phyloP scores from a whole-genome alignment of 2,329 filamentous ascomycete genomes.

The Didymellaceae sp. region DNA sequence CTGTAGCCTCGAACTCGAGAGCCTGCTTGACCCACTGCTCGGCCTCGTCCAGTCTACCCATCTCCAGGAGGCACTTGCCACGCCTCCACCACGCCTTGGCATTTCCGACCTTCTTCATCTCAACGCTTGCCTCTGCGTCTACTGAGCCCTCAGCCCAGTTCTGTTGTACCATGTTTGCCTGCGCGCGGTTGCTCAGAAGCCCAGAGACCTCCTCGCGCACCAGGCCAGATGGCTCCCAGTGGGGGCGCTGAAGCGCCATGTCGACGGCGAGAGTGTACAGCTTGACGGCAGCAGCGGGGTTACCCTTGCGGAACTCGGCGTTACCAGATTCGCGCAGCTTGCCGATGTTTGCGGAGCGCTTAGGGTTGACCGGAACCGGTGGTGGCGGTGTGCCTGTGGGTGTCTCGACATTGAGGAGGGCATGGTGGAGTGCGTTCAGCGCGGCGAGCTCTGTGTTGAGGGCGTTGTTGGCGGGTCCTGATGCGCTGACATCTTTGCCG shows the following conservation, averaged over 20 bases:
- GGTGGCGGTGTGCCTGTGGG: constrained; percentile 77
- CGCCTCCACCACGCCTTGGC: constrained; percentile 94
- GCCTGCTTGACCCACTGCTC: constrained; percentile 76
- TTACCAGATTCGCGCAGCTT: constrained; percentile 93
- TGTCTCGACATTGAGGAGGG: constrained; percentile 69
- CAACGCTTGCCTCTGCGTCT: constrained; percentile 87
- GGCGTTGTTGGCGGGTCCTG: constrained; percentile 47
- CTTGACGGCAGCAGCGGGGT: constrained; percentile 75
- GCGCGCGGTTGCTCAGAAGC: constrained; percentile 85
- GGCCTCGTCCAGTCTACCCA: constrained; percentile 86
- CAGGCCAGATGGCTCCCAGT: constrained; percentile 86
- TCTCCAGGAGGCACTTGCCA: constrained; percentile 85
- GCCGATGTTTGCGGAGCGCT: constrained; percentile 83
- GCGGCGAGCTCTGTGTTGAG: constrained; percentile 62
- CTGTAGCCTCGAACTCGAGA: constrained; percentile 79
- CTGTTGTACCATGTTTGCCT: constrained; percentile 83
- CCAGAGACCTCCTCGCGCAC: constrained; percentile 83
- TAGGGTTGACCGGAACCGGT: constrained; percentile 89
- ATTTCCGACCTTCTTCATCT: constrained; percentile 85
- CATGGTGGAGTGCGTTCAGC: constrained; percentile 80
- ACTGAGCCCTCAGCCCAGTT: constrained; percentile 85
- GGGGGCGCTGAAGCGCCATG: constrained; percentile 82
- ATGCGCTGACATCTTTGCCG: constrained; percentile 68
- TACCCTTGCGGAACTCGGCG: constrained; percentile 77
- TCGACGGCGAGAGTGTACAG: constrained; percentile 86